Evolutionary conservation across 768 basidiomycete genomes (phyloP), one percentile per base, ranked within the genome.

Genomic region (Ramaria rubella): DNA sequence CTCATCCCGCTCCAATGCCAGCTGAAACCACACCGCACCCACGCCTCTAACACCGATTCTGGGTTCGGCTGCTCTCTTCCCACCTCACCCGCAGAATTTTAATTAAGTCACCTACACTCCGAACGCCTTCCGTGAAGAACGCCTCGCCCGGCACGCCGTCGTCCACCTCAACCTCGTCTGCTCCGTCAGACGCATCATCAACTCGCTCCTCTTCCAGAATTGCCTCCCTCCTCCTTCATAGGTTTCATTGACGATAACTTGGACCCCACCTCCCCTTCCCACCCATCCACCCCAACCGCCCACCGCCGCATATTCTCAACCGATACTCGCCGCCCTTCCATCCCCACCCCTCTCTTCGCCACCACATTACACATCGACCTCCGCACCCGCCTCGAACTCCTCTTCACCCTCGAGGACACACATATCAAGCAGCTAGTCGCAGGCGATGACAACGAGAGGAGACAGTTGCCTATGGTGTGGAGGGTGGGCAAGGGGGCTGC

Each of bases 161-260:
- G 86, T 93, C 64, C 92, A 92, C 72, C 79, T 92, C 59, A 93
- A 93, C 70, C 77, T 93, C 60, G 86, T 91, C 58, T 83, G 85
- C 67, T 92, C 90, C 59, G 72, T 92, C 63, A 82, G 84, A 64
- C 81, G 85, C 85, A 83, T 67, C 60, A 76, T 69, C 43, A 55
- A 54, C 40, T 26, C 79, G 86, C 11, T 42, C 40, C 3, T 21
- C 23, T 21, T 2, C n/a, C 23, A 17, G 40, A 42, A 1, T 19
- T 21, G 23, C 17, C 40, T 56, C 86, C 87, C 59, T 88, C 90
- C 56, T 72, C 90, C 57, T 89, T 90, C 57, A 80, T 86, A 23
- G 79, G 89, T 51, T 77, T 84, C 6, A 81, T 84, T 4, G 83
- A 90, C 63, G 66, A 71, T 6, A 86, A 86, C 60, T 31, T 64